A percentile compares a stretch with the other conserved stretches of the same genome.
phyloP scores from a whole-genome alignment of 345 rosid genomes.

The Physaria fendleri region DNA sequence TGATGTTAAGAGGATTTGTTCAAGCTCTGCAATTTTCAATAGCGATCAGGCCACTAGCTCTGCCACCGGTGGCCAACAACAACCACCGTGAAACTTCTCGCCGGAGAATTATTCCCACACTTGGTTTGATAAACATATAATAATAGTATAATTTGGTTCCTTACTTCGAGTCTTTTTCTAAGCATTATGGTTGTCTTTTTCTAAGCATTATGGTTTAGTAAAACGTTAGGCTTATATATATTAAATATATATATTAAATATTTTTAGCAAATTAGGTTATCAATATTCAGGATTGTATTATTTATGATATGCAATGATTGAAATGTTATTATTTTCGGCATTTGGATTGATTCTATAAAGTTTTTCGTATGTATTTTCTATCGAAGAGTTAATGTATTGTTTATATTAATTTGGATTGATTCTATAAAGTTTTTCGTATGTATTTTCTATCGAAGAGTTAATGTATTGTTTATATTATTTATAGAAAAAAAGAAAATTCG shows the following conservation, averaged over 20 bases:
- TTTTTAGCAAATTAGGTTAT: not conserved
- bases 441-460: no score
- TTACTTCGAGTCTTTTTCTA: not conserved
- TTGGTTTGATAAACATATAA: not conserved
- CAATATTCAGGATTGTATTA: not conserved
- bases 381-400: no score
- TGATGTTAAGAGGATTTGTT: conserved; percentile 75
- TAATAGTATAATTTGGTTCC: not conserved
- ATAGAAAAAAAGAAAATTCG: no score
- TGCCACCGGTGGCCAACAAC: conserved; percentile 20
- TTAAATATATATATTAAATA: no score
- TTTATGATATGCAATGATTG: not conserved
- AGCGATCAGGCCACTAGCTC: conserved; percentile 54
- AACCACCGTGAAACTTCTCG: conserved; percentile 18
- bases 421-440: no score
- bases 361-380: no score
- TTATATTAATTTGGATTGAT: no score
- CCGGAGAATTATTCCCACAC: not conserved
- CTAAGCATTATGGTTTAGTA: not conserved
- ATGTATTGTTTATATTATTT: no score
- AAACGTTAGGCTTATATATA: not conserved
- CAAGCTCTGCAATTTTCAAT: conserved; percentile 61
- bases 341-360: no score
- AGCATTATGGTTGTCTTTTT: no score
- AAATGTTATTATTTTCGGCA: not conserved